A percentile compares a stretch with the other conserved stretches of the same genome.
These are phyloP conservation scores for Saccharum spontaneum DNA, from an alignment of 176 grass and related monocot genomes.

Conservation along the genomic window DNA sequence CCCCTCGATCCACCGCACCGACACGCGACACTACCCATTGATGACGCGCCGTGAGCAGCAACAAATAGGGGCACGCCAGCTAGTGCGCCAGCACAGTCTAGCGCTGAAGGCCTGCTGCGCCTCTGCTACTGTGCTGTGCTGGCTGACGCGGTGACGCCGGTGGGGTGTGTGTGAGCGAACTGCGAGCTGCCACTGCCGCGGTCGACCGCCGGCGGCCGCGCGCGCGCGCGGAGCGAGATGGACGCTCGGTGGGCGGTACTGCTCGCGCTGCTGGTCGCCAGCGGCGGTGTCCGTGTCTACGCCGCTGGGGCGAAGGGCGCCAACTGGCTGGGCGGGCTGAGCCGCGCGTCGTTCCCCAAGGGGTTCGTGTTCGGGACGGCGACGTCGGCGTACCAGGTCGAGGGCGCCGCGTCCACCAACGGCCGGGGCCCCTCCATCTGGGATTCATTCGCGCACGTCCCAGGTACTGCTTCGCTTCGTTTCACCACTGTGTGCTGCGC, in stretches of 20 bases:
- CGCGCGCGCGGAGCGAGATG: neutral
- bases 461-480: slow-evolving; percentile 22
- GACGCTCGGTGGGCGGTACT: neutral
- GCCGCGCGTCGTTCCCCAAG: slow-evolving; percentile 47
- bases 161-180: neutral
- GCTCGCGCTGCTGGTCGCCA: slow-evolving; percentile 19
- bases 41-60: neutral
- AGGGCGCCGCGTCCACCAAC: slow-evolving; percentile 44
- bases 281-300: neutral
- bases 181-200: neutral
- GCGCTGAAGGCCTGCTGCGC: neutral
- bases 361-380: slow-evolving; percentile 76
- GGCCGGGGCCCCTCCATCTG: slow-evolving; percentile 66
- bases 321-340: slow-evolving; percentile 38
- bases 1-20: slow-evolving; percentile 7
- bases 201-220: neutral
- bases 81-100: neutral
- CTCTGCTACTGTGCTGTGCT: neutral
- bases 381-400: slow-evolving; percentile 72
- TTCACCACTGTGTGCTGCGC: neutral
- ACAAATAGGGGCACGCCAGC: neutral
- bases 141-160: neutral
- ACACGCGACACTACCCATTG: neutral
- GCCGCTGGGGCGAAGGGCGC: neutral
- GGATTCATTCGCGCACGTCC: slow-evolving; percentile 62